Evolutionary conservation across 768 basidiomycete genomes (phyloP).

Genomic region (Tylopilus sp.): DNA sequence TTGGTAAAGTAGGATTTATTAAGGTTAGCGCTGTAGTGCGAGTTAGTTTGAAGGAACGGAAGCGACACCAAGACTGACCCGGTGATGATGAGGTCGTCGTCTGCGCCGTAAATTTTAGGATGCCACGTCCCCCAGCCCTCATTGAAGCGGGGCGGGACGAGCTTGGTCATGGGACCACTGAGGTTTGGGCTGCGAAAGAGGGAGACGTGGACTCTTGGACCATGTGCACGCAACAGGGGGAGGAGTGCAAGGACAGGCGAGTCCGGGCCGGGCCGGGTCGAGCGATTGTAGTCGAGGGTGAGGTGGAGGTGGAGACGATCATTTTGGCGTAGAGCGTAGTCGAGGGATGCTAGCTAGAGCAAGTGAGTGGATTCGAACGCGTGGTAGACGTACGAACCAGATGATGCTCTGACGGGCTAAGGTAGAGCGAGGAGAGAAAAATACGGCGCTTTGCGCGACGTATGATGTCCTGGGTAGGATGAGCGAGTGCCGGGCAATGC

Average conservation of each 20-base stretch:
- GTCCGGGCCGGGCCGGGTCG: slow-evolving; percentile 68
- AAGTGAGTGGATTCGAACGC: background rate
- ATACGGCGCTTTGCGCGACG: slow-evolving; percentile 72
- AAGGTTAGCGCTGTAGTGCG: slow-evolving; percentile 74
- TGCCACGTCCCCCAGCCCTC: slow-evolving; percentile 99
- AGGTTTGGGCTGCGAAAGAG: slow-evolving; percentile 89
- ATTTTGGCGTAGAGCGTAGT: slow-evolving; percentile 53
- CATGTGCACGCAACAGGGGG: slow-evolving; percentile 71
- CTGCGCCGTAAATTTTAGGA: slow-evolving; percentile 91
- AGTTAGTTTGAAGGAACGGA: slow-evolving; percentile 1
- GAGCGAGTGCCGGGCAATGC: background rate
- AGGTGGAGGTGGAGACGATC: slow-evolving; percentile 64
- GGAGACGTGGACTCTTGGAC: slow-evolving; percentile 67
- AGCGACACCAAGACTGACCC: slow-evolving; percentile 54
- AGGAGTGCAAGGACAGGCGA: slow-evolving; percentile 66
- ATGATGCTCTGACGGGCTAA: slow-evolving; percentile 74
- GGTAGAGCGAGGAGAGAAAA: slow-evolving; percentile 88
- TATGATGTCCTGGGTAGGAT: slow-evolving; percentile 60
- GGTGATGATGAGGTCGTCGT: slow-evolving; percentile 88
- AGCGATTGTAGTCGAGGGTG: slow-evolving; percentile 77
- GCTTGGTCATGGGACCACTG: slow-evolving; percentile 62
- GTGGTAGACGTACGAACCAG: slow-evolving; percentile 51
- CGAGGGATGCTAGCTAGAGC: slow-evolving; percentile 69
- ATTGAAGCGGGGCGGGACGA: slow-evolving; percentile 91
- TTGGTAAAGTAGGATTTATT: slow-evolving; percentile 92